Evolutionary conservation across 345 rosid species (phyloP).

Genomic region (rapeseed (Brassica napus)): DNA sequence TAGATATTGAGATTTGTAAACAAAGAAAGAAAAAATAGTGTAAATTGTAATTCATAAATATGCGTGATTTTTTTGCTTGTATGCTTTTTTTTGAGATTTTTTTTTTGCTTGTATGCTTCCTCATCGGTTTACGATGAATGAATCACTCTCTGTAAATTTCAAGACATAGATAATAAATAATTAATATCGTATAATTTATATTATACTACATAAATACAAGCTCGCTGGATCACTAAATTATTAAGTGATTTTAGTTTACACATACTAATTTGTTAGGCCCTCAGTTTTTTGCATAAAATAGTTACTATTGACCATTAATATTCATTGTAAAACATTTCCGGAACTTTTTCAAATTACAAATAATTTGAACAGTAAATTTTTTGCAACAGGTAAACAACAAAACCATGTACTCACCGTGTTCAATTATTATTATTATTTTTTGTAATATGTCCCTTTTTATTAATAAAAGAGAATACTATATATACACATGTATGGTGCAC

Average conservation of each 20-base stretch:
- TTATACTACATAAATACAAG: neutral
- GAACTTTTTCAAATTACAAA: neutral
- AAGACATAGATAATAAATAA: neutral
- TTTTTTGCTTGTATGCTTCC: conserved; percentile 64
- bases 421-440: too few species aligned
- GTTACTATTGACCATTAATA: neutral
- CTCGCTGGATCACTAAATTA: neutral
- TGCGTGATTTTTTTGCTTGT: conserved; percentile 65
- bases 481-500: too few species aligned
- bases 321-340: neutral
- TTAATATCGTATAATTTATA: neutral
- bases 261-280: too few species aligned
- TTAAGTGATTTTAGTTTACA: neutral
- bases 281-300: neutral
- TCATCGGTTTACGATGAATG: conserved; percentile 31
- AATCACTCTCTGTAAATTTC: neutral
- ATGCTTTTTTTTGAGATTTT: conserved; percentile 35
- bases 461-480: neutral
- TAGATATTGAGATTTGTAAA: neutral
- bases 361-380: neutral
- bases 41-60: conserved; percentile 43
- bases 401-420: neutral
- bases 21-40: conserved; percentile 32
- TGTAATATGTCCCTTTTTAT: neutral
- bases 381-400: neutral